These are phyloP conservation scores for Thecaphora thlaspeos DNA, from an alignment of 1,284 basidiomycete genomes.

Conservation along the genomic window DNA sequence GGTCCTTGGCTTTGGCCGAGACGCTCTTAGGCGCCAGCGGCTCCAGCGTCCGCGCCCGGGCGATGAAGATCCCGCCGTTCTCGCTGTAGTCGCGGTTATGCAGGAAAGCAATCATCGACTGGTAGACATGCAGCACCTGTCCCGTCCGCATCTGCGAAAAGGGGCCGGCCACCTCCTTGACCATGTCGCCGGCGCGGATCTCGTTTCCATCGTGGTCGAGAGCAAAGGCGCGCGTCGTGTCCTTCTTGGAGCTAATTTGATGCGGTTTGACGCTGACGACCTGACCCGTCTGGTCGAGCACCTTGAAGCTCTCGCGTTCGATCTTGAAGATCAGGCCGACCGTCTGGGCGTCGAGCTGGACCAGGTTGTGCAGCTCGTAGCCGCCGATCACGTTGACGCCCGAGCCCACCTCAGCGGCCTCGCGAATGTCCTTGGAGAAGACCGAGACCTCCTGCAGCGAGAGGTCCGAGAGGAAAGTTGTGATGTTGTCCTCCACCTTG, in stretches of 20 bases:
- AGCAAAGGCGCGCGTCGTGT: slow-evolving; percentile 80
- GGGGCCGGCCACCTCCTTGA: slow-evolving; percentile 89
- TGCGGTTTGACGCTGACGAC: slow-evolving; percentile 86
- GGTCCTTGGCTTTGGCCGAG: slow-evolving; percentile 32
- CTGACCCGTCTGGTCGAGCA: slow-evolving; percentile 85
- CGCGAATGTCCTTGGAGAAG: slow-evolving; percentile 94
- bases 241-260: slow-evolving; percentile 82
- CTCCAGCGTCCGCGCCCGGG: slow-evolving; percentile 60
- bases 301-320: slow-evolving; percentile 89
- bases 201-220: slow-evolving; percentile 82
- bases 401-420: slow-evolving; percentile 91
- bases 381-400: slow-evolving; percentile 84
- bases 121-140: slow-evolving; percentile 88
- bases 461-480: slow-evolving; percentile 97
- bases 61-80: slow-evolving; percentile 92
- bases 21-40: slow-evolving; percentile 71
- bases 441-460: slow-evolving; percentile 93
- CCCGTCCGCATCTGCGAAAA: slow-evolving; percentile 75
- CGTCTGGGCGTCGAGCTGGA: slow-evolving; percentile 89
- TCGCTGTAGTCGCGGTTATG: slow-evolving; percentile 87
- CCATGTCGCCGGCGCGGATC: slow-evolving; percentile 76
- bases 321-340: slow-evolving; percentile 97
- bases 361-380: slow-evolving; percentile 93
- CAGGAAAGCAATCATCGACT: slow-evolving; percentile 90
- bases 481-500: slow-evolving; percentile 75